Base-by-base conservation (phyloP, 257 asterid species). In the Fraxinus cuspidata region DNA sequence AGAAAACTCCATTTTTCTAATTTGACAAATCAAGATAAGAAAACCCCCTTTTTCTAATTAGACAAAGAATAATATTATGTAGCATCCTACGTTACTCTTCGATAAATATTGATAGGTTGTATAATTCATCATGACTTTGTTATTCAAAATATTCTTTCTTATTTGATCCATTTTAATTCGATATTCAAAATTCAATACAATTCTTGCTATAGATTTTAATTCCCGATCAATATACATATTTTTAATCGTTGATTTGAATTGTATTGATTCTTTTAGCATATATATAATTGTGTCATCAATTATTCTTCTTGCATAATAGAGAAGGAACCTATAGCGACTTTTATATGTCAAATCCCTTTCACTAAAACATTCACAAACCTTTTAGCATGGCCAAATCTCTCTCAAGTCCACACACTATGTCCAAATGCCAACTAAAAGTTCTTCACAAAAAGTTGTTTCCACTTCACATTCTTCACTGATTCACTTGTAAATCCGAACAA, bases 311-410 rank as follows among this genome's bases (percentile, higher is more conserved):
- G 66, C 29, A 56, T 27, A 63, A 12, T 63, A 10, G 69, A 23
- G 69, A 23, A 63, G 34, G 11, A 63, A 63, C 3, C 34, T 23
- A 63, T 11, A 63, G 69, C 11, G n/a, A 63, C 69, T 79, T 79
- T 70, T 67, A 68, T 34, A 51, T 31, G 83, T 67, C 60, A 74
- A 60, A 40, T 73, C 78, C 73, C 74, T 83, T 83, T 81, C 82
- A 77, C 64, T 70, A 38, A 79, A 74, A 63, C 34, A 23, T 63
- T 60, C 68, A 56, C 25, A n/a, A n/a, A 58, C 34, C 18, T 11
- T 63, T 27, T 63, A 63, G 49, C 49, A 40, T 40, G 49, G 2
- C 49, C 49, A 40, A 10, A 10, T 11, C 16, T 42, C 49, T 42
- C 49, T 42, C 49, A 11, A 23, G 34, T 11, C 34, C 69, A 63